phyloP scores from a whole-genome alignment of 2,329 filamentous ascomycete genomes.

The Monosporascus sp. region DNA sequence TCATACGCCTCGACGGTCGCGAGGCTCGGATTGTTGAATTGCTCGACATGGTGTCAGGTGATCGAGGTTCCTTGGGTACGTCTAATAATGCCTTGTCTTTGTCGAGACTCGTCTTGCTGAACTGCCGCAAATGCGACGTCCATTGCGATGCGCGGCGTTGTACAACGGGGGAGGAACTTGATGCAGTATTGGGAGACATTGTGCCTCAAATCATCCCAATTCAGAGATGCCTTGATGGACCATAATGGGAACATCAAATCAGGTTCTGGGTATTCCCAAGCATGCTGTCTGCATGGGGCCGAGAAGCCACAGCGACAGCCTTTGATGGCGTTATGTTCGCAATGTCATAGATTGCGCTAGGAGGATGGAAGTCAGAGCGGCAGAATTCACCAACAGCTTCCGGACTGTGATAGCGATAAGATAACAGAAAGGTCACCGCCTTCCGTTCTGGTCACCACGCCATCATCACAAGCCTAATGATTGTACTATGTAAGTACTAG shows the following conservation, averaged over 20 bases:
- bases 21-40: slow-evolving; percentile 41
- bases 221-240: slow-evolving; percentile 8
- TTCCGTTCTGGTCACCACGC: background rate
- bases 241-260: background rate
- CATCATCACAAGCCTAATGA: too few relatives aligned
- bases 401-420: too few relatives aligned
- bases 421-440: slow-evolving; percentile 1
- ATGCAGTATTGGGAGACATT: slow-evolving; percentile 26
- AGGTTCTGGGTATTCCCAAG: too few relatives aligned
- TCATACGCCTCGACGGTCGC: slow-evolving; percentile 21
- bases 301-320: too few relatives aligned
- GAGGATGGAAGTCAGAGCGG: background rate
- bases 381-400: background rate
- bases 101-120: slow-evolving; percentile 45
- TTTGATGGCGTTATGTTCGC: too few relatives aligned
- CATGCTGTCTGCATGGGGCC: too few relatives aligned
- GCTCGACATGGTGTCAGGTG: slow-evolving; percentile 46
- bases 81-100: slow-evolving; percentile 28
- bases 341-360: background rate
- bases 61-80: slow-evolving; percentile 24
- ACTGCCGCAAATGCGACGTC: slow-evolving; percentile 49
- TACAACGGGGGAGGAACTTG: slow-evolving; percentile 30
- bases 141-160: slow-evolving; percentile 43
- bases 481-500: too few relatives aligned
- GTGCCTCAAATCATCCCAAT: slow-evolving; percentile 18